phyloP scores from a whole-genome alignment of 2,329 filamentous ascomycete species.

The Emericellopsis cladophorae region DNA sequence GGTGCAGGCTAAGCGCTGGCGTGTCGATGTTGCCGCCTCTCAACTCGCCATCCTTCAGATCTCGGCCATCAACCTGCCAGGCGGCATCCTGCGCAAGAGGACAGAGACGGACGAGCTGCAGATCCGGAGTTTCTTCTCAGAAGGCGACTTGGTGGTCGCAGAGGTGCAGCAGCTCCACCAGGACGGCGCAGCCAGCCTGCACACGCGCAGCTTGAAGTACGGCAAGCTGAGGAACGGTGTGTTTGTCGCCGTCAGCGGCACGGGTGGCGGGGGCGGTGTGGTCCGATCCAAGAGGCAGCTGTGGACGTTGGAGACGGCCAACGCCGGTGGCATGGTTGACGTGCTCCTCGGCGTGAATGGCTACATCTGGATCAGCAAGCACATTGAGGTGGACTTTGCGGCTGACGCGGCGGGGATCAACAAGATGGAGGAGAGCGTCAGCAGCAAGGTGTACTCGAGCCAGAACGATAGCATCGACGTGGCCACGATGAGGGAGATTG shows the following conservation, averaged over 20 bases:
- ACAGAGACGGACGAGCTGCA: conserved; percentile 96
- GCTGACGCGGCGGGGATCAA: conserved; percentile 52
- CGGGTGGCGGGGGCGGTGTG: conserved; percentile 77
- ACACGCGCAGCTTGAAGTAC: conserved; percentile 85
- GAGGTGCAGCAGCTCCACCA: conserved; percentile 85
- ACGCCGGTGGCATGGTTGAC: conserved; percentile 57
- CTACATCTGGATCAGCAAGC: conserved; percentile 90
- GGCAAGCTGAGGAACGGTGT: conserved; percentile 91
- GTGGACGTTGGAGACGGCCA: conserved; percentile 58
- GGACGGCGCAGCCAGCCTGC: conserved; percentile 76
- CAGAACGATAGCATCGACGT: conserved; percentile 79
- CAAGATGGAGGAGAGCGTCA: conserved; percentile 76
- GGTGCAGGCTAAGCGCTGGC: conserved; percentile 89
- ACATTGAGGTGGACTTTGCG: conserved; percentile 48
- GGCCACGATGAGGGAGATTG: conserved; percentile 77
- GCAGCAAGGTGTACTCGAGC: conserved; percentile 79
- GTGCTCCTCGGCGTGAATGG: conserved; percentile 90
- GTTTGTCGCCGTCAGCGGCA: conserved; percentile 71
- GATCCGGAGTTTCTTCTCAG: conserved; percentile 92
- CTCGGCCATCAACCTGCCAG: conserved; percentile 85
- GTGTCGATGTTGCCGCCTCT: conserved; percentile 82
- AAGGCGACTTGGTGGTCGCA: conserved; percentile 86
- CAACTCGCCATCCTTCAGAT: conserved; percentile 75
- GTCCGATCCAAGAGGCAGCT: conserved; percentile 76
- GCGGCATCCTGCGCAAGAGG: conserved; percentile 78